Conservation (phyloP, 2,329 filamentous ascomycete species). For the Cladosporium sp. region DNA sequence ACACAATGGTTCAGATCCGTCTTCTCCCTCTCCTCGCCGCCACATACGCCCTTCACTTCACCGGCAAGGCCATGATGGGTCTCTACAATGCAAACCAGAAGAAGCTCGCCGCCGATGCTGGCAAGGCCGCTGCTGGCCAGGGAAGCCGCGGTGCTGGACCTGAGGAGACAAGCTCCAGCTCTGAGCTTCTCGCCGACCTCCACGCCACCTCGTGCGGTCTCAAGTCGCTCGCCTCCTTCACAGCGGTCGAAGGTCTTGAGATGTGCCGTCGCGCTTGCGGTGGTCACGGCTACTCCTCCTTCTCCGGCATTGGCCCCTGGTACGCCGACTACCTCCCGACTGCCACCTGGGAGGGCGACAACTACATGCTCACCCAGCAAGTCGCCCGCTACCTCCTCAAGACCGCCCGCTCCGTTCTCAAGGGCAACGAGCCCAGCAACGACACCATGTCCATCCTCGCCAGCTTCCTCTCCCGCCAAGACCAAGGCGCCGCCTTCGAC, state of each 20-base stretch:
- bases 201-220: conserved; percentile 76
- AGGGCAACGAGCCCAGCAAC: conserved; percentile 63
- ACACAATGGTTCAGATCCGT: conserved; percentile 77
- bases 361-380: conserved; percentile 81
- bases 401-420: conserved; percentile 69
- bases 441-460: conserved; percentile 68
- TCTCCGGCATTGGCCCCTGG: conserved; percentile 73
- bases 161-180: conserved; percentile 66
- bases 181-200: conserved; percentile 69
- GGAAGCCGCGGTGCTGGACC: conserved; percentile 61
- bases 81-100: conserved; percentile 73
- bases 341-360: conserved; percentile 74
- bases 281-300: conserved; percentile 74
- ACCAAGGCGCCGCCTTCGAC: conserved; percentile 73
- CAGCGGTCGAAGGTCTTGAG: conserved; percentile 72
- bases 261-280: conserved; percentile 73
- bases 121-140: conserved; percentile 41
- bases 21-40: conserved; percentile 71
- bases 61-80: conserved; percentile 72
- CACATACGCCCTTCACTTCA: conserved; percentile 78
- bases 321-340: conserved; percentile 76
- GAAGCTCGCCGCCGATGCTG: conserved; percentile 55
- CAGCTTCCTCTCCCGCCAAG: conserved; percentile 63
- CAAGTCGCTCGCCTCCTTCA: conserved; percentile 71
- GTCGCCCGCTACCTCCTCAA: conserved; percentile 76